Base-by-base conservation (phyloP, 768 basidiomycete genomes). In the Lyophyllum atratum region DNA sequence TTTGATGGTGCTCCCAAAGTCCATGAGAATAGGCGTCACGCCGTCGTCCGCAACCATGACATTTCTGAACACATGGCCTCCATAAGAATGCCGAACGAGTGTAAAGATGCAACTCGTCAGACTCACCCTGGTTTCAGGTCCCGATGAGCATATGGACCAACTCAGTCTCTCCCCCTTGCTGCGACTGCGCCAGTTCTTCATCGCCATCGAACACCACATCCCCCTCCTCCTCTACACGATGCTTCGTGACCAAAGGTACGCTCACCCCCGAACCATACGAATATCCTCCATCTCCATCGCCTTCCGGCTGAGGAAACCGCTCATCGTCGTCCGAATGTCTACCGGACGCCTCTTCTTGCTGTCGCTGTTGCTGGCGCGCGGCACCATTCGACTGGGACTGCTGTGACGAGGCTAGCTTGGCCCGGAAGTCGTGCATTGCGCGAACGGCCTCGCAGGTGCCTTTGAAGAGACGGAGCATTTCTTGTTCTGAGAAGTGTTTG, bases 31-130 rank as follows among this genome's bases (percentile, higher is more conserved):
- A 1, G 97, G 92, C 22, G 77, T 79, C 9, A 82, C 78, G 1
- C 92, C 93, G 52, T 97, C 92, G 66, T 99, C 96, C 14, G 95
- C 84, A 56, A 98, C 83, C 96, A 99, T 99, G 55, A 99, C 82
- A 68, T 99, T 99, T 49, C 95, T 98, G 39, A 5, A 19, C n/a
- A 43, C 12, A 26, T 14, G n/a, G 24, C 24, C 15, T 34, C 51
- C 40, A 39, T 49, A 49, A 52, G 28, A 19, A 29, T 17, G n/a
- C 14, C 26, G 14, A 14, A 54, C 21, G 14, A 15, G 42, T 25
- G 12, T 33, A 6, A 47, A n/a, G 43, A 31, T 24, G 15, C 25
- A 33, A 15, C 45, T 25, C 24, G 33, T 49, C 56, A 28, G 19
- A 76, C 89, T 63, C 64, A 95, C 95, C 87, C 95, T 44, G 95